phyloP scores from a whole-genome alignment of 768 basidiomycete genomes.

The Pseudohyphozyma bogoriensis region DNA sequence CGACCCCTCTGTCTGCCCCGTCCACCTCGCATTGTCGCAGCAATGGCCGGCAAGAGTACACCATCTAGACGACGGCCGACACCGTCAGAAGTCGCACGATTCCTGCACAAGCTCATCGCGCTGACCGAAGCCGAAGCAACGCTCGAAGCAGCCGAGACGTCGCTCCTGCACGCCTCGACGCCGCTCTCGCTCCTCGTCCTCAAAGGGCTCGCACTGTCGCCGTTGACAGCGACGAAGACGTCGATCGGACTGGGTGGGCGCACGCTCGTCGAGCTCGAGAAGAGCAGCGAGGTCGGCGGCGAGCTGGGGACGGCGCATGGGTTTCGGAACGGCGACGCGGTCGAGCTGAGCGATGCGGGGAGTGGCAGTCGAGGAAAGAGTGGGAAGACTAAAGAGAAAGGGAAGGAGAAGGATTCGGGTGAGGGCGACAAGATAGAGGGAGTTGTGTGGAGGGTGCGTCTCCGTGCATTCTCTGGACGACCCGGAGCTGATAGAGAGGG shows the following conservation, averaged over 20 bases:
- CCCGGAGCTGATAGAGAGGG: constrained; percentile 72
- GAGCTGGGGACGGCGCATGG: too few relatives aligned
- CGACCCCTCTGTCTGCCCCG: too few relatives aligned
- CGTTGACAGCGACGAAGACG: constrained; percentile 60
- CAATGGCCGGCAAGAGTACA: too few relatives aligned
- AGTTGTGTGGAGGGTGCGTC: constrained; percentile 53
- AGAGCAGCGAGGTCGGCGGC: too few relatives aligned
- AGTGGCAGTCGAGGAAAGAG: neutral
- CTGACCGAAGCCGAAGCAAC: too few relatives aligned
- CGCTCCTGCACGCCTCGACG: too few relatives aligned
- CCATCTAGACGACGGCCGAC: too few relatives aligned
- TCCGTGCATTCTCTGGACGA: constrained; percentile 47
- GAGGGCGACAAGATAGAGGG: constrained; percentile 14
- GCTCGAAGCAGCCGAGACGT: too few relatives aligned
- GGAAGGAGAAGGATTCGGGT: neutral
- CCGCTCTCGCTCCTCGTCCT: too few relatives aligned
- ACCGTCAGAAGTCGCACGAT: too few relatives aligned
- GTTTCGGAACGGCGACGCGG: constrained; percentile 80
- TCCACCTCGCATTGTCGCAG: too few relatives aligned
- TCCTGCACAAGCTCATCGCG: too few relatives aligned
- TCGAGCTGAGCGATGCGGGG: neutral
- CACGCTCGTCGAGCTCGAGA: constrained; percentile 79
- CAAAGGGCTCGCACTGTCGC: constrained; percentile 67
- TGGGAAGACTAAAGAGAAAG: neutral
- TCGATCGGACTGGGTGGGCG: constrained; percentile 84